Base-by-base conservation (phyloP, 2,329 filamentous ascomycete species). In the Alternaria arbusti region DNA sequence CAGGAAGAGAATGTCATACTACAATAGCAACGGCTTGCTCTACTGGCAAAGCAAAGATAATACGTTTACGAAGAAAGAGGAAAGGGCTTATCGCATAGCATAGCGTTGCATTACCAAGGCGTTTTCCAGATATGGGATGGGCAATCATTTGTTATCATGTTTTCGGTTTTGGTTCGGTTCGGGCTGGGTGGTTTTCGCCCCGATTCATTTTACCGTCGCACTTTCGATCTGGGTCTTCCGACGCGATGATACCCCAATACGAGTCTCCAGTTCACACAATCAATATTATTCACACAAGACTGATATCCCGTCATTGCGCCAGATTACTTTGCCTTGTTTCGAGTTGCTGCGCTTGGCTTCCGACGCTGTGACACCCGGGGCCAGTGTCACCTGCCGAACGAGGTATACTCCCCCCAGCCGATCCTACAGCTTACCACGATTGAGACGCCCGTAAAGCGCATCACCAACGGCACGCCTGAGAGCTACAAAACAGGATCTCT, bases 1-100 rank as follows among this genome's bases (percentile, higher is more conserved):
- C 74, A 75, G 23, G 58, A 67, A 22, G 66, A 76, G 54, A 79
- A 79, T 59, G 69, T 73, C 22, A 78, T 79, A 23, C 61, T 57
- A 46, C 40, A 13, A 47, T 59, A 51, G 15, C 22, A 36, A 25
- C 25, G 40, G 40, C 40, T 47, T 36, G 49, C 49, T 40, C n/a
- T 40, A 23, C 49, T 17, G 36, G 36, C 36, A 22, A 47, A 36
- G 17, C 47, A 36, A 50, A 49, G 45, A 50, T 28, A 50, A 26
- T 57, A 61, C 8, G 2, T 57, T 50, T 36, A 40, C 51, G 8
- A 57, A 10, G 43, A 40, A 44, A 62, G 54, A 62, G 44, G 50
- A 25, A 62, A 52, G 36, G 52, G 40, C 40, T 50, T 63, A 47
- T 61, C 65, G 66, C 51, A 65, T 63, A 59, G 66, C 64, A 70